Evolutionary conservation across 2,329 filamentous ascomycete species (phyloP), one percentile per base, ranked within the genome.

Genomic region (Verticillium isaacii): DNA sequence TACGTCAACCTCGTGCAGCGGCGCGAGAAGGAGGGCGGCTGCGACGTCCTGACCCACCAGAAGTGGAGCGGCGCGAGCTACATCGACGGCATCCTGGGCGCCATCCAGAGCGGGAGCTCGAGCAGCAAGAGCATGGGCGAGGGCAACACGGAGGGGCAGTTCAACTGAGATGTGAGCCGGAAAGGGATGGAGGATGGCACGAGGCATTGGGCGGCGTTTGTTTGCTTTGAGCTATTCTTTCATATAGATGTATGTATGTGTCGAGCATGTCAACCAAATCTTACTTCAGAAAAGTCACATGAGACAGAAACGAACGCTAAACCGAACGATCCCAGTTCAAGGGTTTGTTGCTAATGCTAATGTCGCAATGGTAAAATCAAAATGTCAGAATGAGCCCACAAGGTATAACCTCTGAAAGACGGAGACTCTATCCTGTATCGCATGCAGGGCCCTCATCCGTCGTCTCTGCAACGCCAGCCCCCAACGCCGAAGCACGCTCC

Each of bases 1-100:
- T 99, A 99, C 71, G 95, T 98, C n/a, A 91, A 97, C 63, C 79
- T 97, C 0, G 89, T 99, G 45, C 95, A 99, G 77, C 83, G 87
- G 59, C 84, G 89, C 45, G 95, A 99, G 78, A 97, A 97, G 82
- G 93, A 96, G 66, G 78, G 94, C 1, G 91, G 90, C 15, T 93
- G 92, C 62, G 93, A 97, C 69, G 93, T 97, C n/a, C 80, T 97
- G 66, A 97, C 92, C 45, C 93, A 97, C 74, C 93, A 97, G 81
- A 96, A 95, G 74, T 93, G 90, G 90, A 86, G 83, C 66, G 84
- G 84, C 25, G 84, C 84, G 0, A 78, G 73, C 63, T 87, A 97
- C 73, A 90, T 97, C 67, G 93, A 97, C 74, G 93, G 93, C 2
- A 94, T 97, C 56, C 74, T 97, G 36, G 93, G 93, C 0, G 88